These are phyloP conservation scores for Solanum arcanum DNA, from an alignment of 257 asterid species.

Conservation along the genomic window DNA sequence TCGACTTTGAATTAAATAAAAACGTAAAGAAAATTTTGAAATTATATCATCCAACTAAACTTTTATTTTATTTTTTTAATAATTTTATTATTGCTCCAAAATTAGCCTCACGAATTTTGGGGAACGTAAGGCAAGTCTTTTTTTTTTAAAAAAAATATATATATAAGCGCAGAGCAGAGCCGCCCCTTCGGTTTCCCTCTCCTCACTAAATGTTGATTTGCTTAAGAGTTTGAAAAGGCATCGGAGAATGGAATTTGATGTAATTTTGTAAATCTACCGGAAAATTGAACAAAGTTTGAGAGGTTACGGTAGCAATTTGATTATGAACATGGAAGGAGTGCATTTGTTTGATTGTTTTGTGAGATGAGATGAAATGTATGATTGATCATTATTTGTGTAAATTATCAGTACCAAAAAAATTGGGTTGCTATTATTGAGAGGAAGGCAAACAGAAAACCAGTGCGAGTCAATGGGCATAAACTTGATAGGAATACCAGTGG, in stretches of 20 bases:
- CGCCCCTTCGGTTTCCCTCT: too few relatives aligned
- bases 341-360: neutral
- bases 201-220: too few relatives aligned
- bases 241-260: too few relatives aligned
- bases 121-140: too few relatives aligned
- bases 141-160: too few relatives aligned
- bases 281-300: too few relatives aligned
- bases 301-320: neutral
- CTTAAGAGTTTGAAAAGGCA: neutral
- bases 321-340: neutral
- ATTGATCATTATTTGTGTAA: conserved; percentile 10
- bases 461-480: conserved; percentile 60
- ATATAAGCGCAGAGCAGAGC: too few relatives aligned
- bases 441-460: conserved; percentile 45
- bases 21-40: too few relatives aligned
- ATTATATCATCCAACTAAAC: too few relatives aligned
- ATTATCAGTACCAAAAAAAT: conserved; percentile 40
- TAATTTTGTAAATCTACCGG: neutral
- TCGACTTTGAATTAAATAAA: neutral
- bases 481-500: conserved; percentile 33
- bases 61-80: too few relatives aligned
- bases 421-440: conserved; percentile 59
- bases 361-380: neutral
- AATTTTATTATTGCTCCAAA: neutral
- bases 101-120: neutral